phyloP scores from a whole-genome alignment of 2,329 filamentous ascomycete genomes.

The Biscogniauxia marginata region DNA sequence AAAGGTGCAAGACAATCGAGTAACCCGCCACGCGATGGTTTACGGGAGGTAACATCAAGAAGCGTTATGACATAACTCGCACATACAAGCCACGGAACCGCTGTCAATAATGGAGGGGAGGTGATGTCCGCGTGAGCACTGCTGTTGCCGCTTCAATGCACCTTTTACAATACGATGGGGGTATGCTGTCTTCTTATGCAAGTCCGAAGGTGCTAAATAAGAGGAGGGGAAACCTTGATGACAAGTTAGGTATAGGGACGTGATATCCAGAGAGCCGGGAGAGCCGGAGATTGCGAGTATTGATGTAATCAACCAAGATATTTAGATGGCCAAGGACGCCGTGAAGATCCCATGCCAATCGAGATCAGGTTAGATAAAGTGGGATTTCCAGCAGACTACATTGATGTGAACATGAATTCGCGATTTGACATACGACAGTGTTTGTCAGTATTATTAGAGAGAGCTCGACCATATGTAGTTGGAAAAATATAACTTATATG shows the following conservation, averaged over 20 bases:
- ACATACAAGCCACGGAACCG: slow-evolving; percentile 4
- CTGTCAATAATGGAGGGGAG: neutral
- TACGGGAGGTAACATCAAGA: slow-evolving; percentile 9
- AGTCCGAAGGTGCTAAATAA: neutral
- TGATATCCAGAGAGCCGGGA: neutral
- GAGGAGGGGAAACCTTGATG: neutral
- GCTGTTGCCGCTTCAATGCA: neutral
- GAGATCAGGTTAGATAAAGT: no score
- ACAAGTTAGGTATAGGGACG: neutral
- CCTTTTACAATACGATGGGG: neutral
- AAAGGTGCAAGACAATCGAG: neutral
- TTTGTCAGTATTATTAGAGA: no score
- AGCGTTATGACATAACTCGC: slow-evolving; percentile 12
- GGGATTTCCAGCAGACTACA: no score
- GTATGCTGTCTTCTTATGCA: neutral
- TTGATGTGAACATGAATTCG: no score
- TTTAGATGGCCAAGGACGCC: neutral
- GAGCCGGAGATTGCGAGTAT: neutral
- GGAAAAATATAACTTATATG: no score
- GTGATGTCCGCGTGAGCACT: neutral
- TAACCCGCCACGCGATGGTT: slow-evolving; percentile 6
- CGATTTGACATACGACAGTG: no score
- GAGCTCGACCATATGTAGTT: no score
- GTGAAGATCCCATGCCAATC: neutral
- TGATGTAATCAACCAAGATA: neutral